A percentile compares a stretch with the other conserved stretches of the same genome.
These are phyloP conservation scores for Cladosporium sphaerospermum DNA, from an alignment of 2,329 filamentous ascomycete species.

Conservation along the genomic window DNA sequence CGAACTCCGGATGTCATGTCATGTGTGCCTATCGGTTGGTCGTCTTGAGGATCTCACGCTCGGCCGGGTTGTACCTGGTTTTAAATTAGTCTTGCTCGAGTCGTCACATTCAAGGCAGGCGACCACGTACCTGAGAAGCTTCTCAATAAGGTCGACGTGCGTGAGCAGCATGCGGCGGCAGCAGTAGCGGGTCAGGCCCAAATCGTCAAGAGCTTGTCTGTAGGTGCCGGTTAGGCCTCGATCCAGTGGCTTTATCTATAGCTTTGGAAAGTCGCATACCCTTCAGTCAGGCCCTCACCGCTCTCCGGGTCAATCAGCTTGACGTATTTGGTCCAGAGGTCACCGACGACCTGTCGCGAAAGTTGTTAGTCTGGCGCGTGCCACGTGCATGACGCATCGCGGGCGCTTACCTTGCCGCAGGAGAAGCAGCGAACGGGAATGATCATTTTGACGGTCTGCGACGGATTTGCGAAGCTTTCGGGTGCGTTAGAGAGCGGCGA, in stretches of 20 bases:
- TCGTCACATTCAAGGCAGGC: background rate
- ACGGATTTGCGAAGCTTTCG: background rate
- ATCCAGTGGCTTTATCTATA: background rate
- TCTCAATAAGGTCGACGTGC: conserved; percentile 97
- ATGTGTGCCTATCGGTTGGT: conserved; percentile 12
- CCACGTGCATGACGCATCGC: conserved; percentile 3
- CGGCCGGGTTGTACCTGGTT: conserved; percentile 32
- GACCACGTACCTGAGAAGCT: conserved; percentile 74
- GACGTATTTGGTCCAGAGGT: conserved; percentile 95
- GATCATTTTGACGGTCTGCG: conserved; percentile 66
- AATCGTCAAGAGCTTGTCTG: conserved; percentile 92
- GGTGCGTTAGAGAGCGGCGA: too few relatives aligned
- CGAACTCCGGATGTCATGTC: too few relatives aligned
- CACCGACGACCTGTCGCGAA: conserved; percentile 71
- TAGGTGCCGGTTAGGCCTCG: background rate
- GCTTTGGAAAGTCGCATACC: conserved; percentile 21
- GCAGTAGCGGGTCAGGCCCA: conserved; percentile 93
- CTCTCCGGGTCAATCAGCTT: conserved; percentile 76
- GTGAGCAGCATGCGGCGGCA: conserved; percentile 99
- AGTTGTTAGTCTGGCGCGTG: conserved; percentile 26
- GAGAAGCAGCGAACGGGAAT: conserved; percentile 98
- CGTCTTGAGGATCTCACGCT: conserved; percentile 32
- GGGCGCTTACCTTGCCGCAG: conserved; percentile 80
- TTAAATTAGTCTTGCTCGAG: conserved; percentile 5
- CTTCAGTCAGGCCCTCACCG: conserved; percentile 53